Evolutionary conservation across 495 filamentous ascomycete genomes (phyloP), one percentile per base, ranked within the genome.

Genomic region (Choiromyces venosus): DNA sequence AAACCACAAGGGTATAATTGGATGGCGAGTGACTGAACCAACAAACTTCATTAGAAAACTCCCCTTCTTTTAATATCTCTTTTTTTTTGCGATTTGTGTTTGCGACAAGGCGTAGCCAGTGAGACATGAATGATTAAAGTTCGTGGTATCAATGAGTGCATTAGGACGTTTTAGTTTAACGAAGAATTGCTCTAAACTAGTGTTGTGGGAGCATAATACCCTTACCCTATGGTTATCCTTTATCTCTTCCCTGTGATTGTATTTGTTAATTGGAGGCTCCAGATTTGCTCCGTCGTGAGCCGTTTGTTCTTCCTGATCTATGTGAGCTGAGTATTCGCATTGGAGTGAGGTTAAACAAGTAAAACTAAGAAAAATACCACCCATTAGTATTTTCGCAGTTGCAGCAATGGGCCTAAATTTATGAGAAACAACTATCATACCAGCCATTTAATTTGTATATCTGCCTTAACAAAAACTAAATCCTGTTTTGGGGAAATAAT

Each of bases 41-140:
- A 73, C 61, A 29, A 37, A 37, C 64, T 72, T 67, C 29, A 37
- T 68, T 69, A 61, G 52, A 61, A 61, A 61, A 29, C 37, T 44
- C 67, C 68, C 46, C 70, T 73, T 69, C 68, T 19, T 65, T 71
- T 66, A 66, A 71, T 38, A 35, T 37, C 65, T 68, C 35, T 66
- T 72, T 52, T 69, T 56, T 68, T 66, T n/a, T 37, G 52, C 25
- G 52, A 61, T 29, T 33, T 33, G 52, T 61, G 12, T 33, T 33
- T 18, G 52, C 25, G 25, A 33, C 52, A 61, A 61, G 10, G 25
- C 10, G 52, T 61, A 61, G 25, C 52, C 25, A 61, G 52, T 10
- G 25, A 61, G 33, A 61, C 52, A 14, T 12, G 52, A 61, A 29
- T 25, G 52, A 29, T 61, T 25, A 29, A 61, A 33, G 25, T 33